Evolutionary conservation across 140 eudicot genomes (phyloP).

Genomic region (Cichorium intybus): DNA sequence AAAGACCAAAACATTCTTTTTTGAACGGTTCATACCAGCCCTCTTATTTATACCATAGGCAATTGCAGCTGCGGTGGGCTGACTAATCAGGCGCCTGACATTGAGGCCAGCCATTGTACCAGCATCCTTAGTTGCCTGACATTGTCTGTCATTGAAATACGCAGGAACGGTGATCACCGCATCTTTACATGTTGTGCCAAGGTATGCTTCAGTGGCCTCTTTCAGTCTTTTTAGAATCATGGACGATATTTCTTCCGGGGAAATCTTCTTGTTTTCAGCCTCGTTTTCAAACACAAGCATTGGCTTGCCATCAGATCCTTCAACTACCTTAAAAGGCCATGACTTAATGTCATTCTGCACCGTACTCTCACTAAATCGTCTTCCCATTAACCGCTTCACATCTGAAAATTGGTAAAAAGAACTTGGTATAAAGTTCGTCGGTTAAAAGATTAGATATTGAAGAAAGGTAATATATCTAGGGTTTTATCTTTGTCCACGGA

Average conservation of each 20-base stretch:
- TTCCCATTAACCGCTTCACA: conserved; percentile 23
- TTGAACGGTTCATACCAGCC: neutral
- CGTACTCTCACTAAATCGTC: neutral
- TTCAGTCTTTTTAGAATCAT: conserved; percentile 9
- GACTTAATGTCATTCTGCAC: conserved; percentile 11
- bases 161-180: conserved; percentile 30
- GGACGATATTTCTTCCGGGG: conserved; percentile 20
- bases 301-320: conserved; percentile 15
- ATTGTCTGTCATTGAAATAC: conserved; percentile 22
- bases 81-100: conserved; percentile 11
- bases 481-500: neutral
- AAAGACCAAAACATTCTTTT: conserved; percentile 22
- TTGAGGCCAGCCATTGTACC: conserved; percentile 9
- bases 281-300: conserved; percentile 16
- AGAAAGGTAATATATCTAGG: too few relatives aligned
- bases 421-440: too few relatives aligned
- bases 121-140: conserved; percentile 19
- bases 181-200: conserved; percentile 13
- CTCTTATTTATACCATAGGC: conserved; percentile 18
- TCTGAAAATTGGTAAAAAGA: conserved; percentile 7
- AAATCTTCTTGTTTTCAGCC: neutral
- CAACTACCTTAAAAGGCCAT: conserved; percentile 20
- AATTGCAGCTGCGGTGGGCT: conserved; percentile 33
- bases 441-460: too few relatives aligned
- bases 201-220: conserved; percentile 22